phyloP scores from a whole-genome alignment of 2,329 filamentous ascomycete genomes.

The Cephalotrichum gorgonifer region DNA sequence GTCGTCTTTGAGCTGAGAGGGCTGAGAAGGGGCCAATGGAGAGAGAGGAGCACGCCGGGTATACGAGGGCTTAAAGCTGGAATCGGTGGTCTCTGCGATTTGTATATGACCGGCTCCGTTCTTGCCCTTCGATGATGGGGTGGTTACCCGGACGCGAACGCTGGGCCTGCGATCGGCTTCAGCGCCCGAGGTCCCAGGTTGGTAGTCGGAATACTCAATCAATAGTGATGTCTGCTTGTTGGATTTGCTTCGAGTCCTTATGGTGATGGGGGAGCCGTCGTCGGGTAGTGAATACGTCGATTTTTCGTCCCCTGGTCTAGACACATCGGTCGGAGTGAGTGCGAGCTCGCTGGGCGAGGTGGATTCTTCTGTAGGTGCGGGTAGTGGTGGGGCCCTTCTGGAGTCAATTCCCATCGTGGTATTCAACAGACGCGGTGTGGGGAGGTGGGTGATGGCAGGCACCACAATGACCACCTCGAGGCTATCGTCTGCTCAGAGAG shows the following conservation, averaged over 20 bases:
- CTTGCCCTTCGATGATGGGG: constrained; percentile 60
- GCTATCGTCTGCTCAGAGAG: constrained; percentile 1
- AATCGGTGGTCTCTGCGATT: constrained; percentile 70
- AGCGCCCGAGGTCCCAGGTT: constrained; percentile 36
- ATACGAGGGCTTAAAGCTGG: constrained; percentile 52
- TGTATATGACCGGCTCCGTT: constrained; percentile 62
- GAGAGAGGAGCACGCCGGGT: constrained; percentile 43
- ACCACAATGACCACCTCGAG: not conserved
- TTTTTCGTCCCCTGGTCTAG: constrained; percentile 56
- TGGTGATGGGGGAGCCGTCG: constrained; percentile 85
- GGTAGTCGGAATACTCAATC: constrained; percentile 87
- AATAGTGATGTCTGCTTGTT: constrained; percentile 73
- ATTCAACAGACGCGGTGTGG: constrained; percentile 5
- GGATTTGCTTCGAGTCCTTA: constrained; percentile 56
- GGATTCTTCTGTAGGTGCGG: constrained; percentile 68
- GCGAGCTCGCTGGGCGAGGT: constrained; percentile 36
- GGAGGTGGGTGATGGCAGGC: constrained; percentile 1
- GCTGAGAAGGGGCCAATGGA: constrained; percentile 27
- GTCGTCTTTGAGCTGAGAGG: constrained; percentile 31
- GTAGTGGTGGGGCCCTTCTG: constrained; percentile 55
- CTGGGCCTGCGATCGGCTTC: constrained; percentile 64
- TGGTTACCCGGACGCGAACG: constrained; percentile 62
- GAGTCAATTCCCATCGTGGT: constrained; percentile 45
- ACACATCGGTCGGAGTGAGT: constrained; percentile 59
- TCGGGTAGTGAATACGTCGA: constrained; percentile 74